phyloP scores from a whole-genome alignment of 139 green algal species.

The Coccomyxa sp. region DNA sequence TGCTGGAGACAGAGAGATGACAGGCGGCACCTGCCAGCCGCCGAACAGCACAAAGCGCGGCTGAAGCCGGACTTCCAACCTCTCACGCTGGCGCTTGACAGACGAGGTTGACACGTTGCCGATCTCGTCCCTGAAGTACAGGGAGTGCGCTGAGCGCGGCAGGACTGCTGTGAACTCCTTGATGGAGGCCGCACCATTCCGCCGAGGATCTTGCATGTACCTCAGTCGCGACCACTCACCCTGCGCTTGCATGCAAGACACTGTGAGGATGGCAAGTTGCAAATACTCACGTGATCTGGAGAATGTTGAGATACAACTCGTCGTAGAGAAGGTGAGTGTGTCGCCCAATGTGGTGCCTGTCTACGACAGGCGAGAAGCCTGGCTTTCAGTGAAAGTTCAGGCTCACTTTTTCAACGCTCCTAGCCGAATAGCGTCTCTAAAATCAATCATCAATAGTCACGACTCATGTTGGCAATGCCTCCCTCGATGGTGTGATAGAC shows the following conservation, averaged over 20 bases:
- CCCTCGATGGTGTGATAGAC: not conserved
- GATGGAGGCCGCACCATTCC: slow-evolving; percentile 27
- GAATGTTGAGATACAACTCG: too few species aligned
- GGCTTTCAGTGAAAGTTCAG: not conserved
- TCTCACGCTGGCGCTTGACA: slow-evolving; percentile 8
- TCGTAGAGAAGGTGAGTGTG: not conserved
- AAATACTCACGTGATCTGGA: too few species aligned
- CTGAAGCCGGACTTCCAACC: slow-evolving; percentile 43
- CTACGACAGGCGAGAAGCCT: too few species aligned
- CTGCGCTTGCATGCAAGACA: not conserved
- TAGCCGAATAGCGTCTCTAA: not conserved
- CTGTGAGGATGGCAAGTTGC: too few species aligned
- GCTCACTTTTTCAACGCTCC: not conserved
- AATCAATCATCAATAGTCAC: too few species aligned
- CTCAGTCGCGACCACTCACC: slow-evolving; percentile 64
- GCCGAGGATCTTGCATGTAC: slow-evolving; percentile 22
- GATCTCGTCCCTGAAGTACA: slow-evolving; percentile 88
- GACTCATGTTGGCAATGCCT: not conserved
- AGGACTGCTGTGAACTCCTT: slow-evolving; percentile 48
- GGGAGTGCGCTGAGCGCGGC: slow-evolving; percentile 40
- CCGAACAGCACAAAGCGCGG: slow-evolving; percentile 82
- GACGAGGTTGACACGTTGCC: slow-evolving; percentile 83
- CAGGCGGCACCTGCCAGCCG: slow-evolving; percentile 63
- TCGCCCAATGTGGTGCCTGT: too few species aligned
- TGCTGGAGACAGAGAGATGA: not conserved